Base-by-base conservation (phyloP, 2,329 filamentous ascomycete genomes). In the Alternaria solani region DNA sequence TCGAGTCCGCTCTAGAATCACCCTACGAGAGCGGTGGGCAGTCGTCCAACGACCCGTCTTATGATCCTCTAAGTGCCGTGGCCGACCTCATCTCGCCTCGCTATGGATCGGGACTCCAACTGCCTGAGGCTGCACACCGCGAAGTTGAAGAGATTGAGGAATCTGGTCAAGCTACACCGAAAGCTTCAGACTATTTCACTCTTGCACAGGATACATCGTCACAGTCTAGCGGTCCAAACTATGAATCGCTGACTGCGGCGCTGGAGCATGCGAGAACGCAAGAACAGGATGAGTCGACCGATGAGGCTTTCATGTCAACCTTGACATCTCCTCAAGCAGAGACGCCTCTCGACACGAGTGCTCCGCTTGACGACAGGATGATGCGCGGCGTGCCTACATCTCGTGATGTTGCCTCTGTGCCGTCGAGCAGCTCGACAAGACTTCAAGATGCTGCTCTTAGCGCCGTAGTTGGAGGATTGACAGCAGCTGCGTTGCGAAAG, bases 161-260 rank as follows among this genome's bases (percentile, higher is more conserved):
- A 44, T 91, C 89, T 6, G 82, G 88, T 65, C 87, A 92, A 70
- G 84, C 85, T 0, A 93, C 91, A 1, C 91, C 91, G 1, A 91
- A 87, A 62, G 89, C 89, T 5, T 83, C 82, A 18, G 76, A 81
- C 9, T 85, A 84, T 52, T 74, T 79, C 14, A 57, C 77, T 46
- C 70, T 63, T 39, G 46, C 51, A 7, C 57, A 54, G 32, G 16
- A 42, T 23, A 41, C 41, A 5, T 42, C 48, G 6, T 59, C 61
- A 11, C 18, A 59, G 5, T 53, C 60, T 55, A 49, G 47, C 18
- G 69, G 65, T 11, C 64, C 67, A 7, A 49, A 66, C 39, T 65
- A 64, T 23, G 67, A 74, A 23, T 65, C 58, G 25, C 68, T 75
- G n/a, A 51, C 69, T 57, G 67, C 67, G 32, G 69, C 67, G n/a